Percentiles rank a stretch among this genome's conserved stretches.
These are phyloP conservation scores for Clonostachys rosea DNA, from an alignment of 2,329 filamentous ascomycete species.

Conservation along the genomic window DNA sequence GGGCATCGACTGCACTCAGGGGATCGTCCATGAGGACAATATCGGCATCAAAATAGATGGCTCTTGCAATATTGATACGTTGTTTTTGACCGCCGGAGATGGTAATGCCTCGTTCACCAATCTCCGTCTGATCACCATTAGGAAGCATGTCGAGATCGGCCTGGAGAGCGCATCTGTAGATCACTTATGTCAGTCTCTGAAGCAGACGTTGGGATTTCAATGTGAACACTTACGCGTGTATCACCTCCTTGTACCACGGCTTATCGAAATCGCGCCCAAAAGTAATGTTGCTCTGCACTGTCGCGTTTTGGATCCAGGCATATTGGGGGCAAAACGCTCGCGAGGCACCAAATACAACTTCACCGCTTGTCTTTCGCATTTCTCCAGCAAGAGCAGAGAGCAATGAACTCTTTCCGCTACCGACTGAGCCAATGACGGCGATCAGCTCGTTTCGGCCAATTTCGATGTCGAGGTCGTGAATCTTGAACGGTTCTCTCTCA, in stretches of 20 bases:
- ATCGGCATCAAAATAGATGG: conserved; percentile 66
- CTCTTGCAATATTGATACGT: conserved; percentile 85
- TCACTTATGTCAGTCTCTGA: conserved; percentile 6
- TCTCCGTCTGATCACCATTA: conserved; percentile 82
- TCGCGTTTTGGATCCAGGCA: conserved; percentile 94
- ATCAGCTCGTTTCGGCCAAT: conserved; percentile 73
- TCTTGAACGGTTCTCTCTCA: conserved; percentile 64
- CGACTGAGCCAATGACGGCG: conserved; percentile 84
- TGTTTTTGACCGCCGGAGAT: conserved; percentile 96
- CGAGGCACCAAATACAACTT: conserved; percentile 70
- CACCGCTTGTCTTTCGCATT: conserved; percentile 78
- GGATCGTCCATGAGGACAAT: conserved; percentile 68
- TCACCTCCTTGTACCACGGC: conserved; percentile 78
- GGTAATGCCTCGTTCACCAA: conserved; percentile 92
- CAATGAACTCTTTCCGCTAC: conserved; percentile 85
- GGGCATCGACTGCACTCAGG: conserved; percentile 64
- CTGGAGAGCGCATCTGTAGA: conserved; percentile 66
- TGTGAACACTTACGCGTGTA: conserved; percentile 57
- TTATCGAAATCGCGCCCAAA: conserved; percentile 78
- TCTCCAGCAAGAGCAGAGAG: conserved; percentile 88
- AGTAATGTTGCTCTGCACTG: conserved; percentile 81
- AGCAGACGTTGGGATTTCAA: neutral
- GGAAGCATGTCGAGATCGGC: conserved; percentile 93
- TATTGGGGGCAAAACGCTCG: conserved; percentile 94
- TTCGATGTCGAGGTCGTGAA: conserved; percentile 62